Percentiles rank a stretch among this genome's conserved stretches.
These are phyloP conservation scores for Ophiocordyceps australis DNA, from an alignment of 2,329 filamentous ascomycete genomes.

Conservation along the genomic window DNA sequence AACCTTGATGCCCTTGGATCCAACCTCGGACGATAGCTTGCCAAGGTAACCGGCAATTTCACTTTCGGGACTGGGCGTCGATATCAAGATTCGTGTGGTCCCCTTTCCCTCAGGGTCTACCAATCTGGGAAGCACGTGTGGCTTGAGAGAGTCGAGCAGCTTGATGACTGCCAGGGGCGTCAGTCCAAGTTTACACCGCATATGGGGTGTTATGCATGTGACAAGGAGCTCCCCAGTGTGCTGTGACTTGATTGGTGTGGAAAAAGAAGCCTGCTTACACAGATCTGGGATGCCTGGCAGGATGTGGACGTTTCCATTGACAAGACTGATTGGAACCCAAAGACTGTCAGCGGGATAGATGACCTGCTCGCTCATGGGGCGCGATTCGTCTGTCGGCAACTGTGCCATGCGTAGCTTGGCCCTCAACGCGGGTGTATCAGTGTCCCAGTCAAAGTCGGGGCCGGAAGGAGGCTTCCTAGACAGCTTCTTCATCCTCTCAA, in stretches of 20 bases:
- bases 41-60: slow-evolving; percentile 69
- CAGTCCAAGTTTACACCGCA: neutral
- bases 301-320: slow-evolving; percentile 88
- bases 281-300: slow-evolving; percentile 76
- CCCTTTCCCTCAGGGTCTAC: slow-evolving; percentile 68
- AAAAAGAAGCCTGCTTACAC: no score
- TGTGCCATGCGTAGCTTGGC: slow-evolving; percentile 86
- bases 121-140: slow-evolving; percentile 50
- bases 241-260: no score
- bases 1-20: slow-evolving; percentile 68
- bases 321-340: slow-evolving; percentile 80
- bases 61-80: slow-evolving; percentile 78
- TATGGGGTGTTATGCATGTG: no score
- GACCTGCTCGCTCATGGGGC: slow-evolving; percentile 51
- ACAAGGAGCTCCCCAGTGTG: no score
- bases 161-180: slow-evolving; percentile 35
- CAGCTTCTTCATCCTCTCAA: slow-evolving; percentile 66
- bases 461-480: slow-evolving; percentile 57
- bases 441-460: slow-evolving; percentile 69
- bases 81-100: slow-evolving; percentile 61
- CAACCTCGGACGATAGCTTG: slow-evolving; percentile 55
- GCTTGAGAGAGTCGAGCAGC: slow-evolving; percentile 61
- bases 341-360: slow-evolving; percentile 64
- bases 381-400: slow-evolving; percentile 55
- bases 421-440: slow-evolving; percentile 55